Percentiles rank a stretch among this genome's conserved stretches.
Evolutionary conservation across 1,284 basidiomycete genomes (phyloP).

Genomic region (Phellopilus nigrolimitatus): DNA sequence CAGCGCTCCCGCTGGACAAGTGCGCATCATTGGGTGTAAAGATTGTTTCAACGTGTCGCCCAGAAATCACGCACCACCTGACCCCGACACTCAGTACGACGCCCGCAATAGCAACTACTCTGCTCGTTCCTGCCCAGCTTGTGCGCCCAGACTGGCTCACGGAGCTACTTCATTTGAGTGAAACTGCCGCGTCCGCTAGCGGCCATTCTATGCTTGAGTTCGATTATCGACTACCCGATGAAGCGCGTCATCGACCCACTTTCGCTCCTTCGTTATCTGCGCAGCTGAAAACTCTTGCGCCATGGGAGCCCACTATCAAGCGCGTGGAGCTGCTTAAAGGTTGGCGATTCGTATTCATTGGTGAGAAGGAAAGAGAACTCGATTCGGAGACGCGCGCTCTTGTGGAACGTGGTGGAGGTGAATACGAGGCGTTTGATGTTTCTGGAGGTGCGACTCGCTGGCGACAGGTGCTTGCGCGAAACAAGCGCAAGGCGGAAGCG

Average conservation of each 20-base stretch:
- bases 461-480: constrained; percentile 46
- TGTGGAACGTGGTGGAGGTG: constrained; percentile 48
- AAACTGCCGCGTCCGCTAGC: constrained; percentile 26
- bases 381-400: constrained; percentile 46
- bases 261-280: constrained; percentile 47
- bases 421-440: constrained; percentile 55
- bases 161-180: constrained; percentile 48
- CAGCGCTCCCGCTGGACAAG: constrained; percentile 32
- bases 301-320: constrained; percentile 63
- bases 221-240: constrained; percentile 42
- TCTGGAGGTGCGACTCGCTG: constrained; percentile 43
- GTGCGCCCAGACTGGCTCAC: constrained; percentile 61
- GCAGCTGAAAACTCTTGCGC: constrained; percentile 42
- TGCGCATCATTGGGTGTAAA: constrained; percentile 60
- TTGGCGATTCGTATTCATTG: constrained; percentile 54
- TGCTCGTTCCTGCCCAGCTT: constrained; percentile 49
- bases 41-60: constrained; percentile 39
- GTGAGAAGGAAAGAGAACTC: constrained; percentile 46
- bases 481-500: constrained; percentile 35
- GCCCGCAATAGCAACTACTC: constrained; percentile 45
- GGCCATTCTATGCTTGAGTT: constrained; percentile 39
- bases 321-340: constrained; percentile 47
- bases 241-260: constrained; percentile 51
- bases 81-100: constrained; percentile 45
- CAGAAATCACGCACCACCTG: constrained; percentile 57